Conservation (phyloP, 306 rosid genomes). For the Ceratonia siliqua region DNA sequence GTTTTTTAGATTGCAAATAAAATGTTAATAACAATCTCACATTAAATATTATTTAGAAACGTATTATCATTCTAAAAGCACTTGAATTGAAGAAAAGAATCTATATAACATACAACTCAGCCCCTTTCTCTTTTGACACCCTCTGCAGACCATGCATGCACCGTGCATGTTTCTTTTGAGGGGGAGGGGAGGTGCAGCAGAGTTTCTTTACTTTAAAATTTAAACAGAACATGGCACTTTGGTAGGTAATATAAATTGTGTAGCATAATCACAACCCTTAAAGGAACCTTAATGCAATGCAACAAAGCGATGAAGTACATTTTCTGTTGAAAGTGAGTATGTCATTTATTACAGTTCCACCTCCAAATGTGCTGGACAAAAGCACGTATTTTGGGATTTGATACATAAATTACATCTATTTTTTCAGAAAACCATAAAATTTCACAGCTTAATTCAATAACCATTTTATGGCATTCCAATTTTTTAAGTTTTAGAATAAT, state of each 20-base stretch:
- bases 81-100: slow-evolving; percentile 10
- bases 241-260: background rate
- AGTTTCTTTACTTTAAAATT: background rate
- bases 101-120: background rate
- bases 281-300: background rate
- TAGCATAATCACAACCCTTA: background rate
- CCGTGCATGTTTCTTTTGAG: background rate
- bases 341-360: background rate
- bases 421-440: background rate
- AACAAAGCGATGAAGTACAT: background rate
- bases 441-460: background rate
- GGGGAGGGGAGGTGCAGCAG: background rate
- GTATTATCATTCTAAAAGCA: slow-evolving; percentile 10
- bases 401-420: background rate
- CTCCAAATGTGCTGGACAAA: background rate
- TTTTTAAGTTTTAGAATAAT: slow-evolving; percentile 1
- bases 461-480: background rate
- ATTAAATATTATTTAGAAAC: background rate
- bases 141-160: background rate
- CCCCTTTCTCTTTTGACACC: slow-evolving; percentile 1
- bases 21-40: slow-evolving; percentile 5
- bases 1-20: too few relatives aligned
- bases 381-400: background rate
- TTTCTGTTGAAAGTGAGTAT: background rate
- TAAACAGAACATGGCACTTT: background rate